Evolutionary conservation across 257 asterid species (phyloP), one percentile per base, ranked within the genome.

Genomic region (Plantago ovata): DNA sequence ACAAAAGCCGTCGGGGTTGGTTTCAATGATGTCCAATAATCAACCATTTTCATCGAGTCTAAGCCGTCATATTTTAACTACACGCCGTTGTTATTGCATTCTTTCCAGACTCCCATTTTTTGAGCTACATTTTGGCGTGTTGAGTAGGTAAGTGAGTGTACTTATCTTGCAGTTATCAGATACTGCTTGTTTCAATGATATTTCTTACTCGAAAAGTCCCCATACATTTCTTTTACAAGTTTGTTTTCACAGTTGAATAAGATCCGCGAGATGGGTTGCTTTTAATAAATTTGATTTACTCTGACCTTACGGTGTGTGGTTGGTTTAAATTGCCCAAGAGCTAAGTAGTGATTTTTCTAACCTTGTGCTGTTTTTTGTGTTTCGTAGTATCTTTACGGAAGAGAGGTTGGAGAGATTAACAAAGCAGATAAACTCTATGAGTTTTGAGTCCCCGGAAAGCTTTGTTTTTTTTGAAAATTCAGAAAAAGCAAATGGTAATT

Each of bases 71-170:
- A 78, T 81, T 67, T 78, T 93, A 64, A 89, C 96, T 20, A 93
- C 99, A 23, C 81, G 88, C 20, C 99, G 99, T 52, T 93, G 99
- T 72, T 93, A 89, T 70, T 93, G 99, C 74, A 84, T 93, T 71
- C 95, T 93, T 55, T 89, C 99, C 49, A 82, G 97, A 75, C 82
- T 89, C 68, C 99, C 99, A 40, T 93, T 84, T 71, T 93, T 89
- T 60, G 95, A 93, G 75, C 79, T 93, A 58, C 99, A 93, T 76
- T 93, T 89, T 75, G 96, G 94, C 53, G 88, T 93, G 50, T 76
- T 93, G 66, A 86, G 81, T 70, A 93, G 97, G 99, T 93, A 38
- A 19, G 77, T 54, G 40, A 63, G 33, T n/a, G n/a, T 68, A 32
- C 61, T 33, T 56, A 16, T 45, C 14, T 19, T 49, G 33, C 7